Evolutionary conservation across 345 rosid genomes (phyloP).

Genomic region (Mallotus nudiflorus): DNA sequence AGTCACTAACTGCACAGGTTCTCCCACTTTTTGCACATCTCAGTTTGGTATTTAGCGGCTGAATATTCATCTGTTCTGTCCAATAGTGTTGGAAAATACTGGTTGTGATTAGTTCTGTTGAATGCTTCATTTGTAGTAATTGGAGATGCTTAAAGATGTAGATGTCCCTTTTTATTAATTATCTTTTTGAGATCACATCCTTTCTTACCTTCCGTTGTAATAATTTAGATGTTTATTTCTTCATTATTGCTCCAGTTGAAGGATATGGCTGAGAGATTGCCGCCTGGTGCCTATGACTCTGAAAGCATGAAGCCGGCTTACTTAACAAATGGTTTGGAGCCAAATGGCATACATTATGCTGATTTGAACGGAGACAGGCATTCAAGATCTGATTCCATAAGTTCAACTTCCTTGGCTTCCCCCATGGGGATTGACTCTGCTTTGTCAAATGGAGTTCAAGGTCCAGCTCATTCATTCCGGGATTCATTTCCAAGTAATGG

Average conservation of each 20-base stretch:
- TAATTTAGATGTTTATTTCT: constrained; percentile 9
- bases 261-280: constrained; percentile 82
- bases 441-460: constrained; percentile 42
- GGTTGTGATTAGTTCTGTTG: background rate
- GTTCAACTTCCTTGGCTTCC: constrained; percentile 50
- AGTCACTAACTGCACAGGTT: constrained; percentile 92
- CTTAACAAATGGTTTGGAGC: constrained; percentile 63
- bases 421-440: constrained; percentile 40
- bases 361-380: constrained; percentile 60
- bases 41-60: background rate
- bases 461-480: constrained; percentile 36
- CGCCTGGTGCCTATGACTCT: constrained; percentile 62
- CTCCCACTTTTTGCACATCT: constrained; percentile 18
- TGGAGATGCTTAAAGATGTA: background rate
- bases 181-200: background rate
- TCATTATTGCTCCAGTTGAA: constrained; percentile 58
- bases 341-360: constrained; percentile 57
- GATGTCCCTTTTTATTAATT: background rate
- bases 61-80: background rate
- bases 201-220: background rate
- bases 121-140: background rate
- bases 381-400: constrained; percentile 62
- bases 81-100: background rate
- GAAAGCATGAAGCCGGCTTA: constrained; percentile 47
- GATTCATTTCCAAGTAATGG: constrained; percentile 49